Percentiles rank a stretch among this genome's conserved stretches.
phyloP scores from a whole-genome alignment of 2,329 filamentous ascomycete genomes.

The Didymellaceae sp. region DNA sequence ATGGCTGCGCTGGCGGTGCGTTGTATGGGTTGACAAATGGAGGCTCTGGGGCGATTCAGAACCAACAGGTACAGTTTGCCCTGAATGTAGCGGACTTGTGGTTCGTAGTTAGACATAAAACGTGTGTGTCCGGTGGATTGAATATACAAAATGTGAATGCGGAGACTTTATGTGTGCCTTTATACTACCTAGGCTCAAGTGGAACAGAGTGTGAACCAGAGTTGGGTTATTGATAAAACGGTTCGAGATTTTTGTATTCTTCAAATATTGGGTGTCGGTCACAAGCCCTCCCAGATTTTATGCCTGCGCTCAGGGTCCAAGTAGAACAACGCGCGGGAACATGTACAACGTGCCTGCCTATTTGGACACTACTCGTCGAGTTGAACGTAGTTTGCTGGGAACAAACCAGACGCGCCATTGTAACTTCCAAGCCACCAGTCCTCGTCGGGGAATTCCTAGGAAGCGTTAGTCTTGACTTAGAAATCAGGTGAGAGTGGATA shows the following conservation, averaged over 20 bases:
- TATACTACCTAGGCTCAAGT: not conserved
- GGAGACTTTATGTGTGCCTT: not conserved
- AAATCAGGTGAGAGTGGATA: not conserved
- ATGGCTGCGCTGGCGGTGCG: no score
- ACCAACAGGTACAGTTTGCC: no score
- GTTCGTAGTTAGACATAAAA: no score
- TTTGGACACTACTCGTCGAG: constrained; percentile 49
- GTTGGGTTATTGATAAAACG: not conserved
- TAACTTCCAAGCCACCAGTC: constrained; percentile 98
- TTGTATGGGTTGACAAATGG: no score
- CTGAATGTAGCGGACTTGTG: no score
- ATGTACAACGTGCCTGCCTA: not conserved
- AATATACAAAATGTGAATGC: no score
- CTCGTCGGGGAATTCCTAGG: constrained; percentile 90
- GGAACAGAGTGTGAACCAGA: not conserved
- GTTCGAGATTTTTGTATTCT: not conserved
- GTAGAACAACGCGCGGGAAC: no score
- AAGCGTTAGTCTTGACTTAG: constrained; percentile 31
- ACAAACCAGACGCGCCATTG: constrained; percentile 79
- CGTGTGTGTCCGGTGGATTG: no score
- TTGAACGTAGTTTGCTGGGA: constrained; percentile 65
- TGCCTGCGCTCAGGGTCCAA: constrained; percentile 2
- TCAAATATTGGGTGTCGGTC: not conserved
- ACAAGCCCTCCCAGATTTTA: constrained; percentile 1
- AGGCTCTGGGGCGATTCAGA: no score